A percentile compares a stretch with the other conserved stretches of the same genome.
These are phyloP conservation scores for Nicotiana rustica DNA, from an alignment of 305 asterid genomes.

Conservation along the genomic window DNA sequence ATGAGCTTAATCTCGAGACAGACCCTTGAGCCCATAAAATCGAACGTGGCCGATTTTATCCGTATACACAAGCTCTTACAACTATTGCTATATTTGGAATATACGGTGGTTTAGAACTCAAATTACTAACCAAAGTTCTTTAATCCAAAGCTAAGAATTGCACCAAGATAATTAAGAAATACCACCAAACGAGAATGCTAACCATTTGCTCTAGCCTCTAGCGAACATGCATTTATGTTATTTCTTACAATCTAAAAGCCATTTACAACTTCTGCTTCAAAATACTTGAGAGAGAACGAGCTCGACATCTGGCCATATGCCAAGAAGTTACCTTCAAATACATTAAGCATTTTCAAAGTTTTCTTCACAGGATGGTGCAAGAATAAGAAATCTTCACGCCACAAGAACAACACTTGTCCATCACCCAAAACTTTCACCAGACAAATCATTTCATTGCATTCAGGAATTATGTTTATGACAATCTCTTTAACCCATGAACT, in stretches of 20 bases:
- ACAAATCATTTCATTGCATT: slow-evolving; percentile 44
- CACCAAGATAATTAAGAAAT: too few species aligned
- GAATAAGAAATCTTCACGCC: slow-evolving; percentile 53
- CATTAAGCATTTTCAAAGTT: background rate
- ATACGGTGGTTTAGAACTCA: too few species aligned
- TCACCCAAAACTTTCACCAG: slow-evolving; percentile 49
- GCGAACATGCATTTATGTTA: background rate
- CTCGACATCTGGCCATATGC: background rate
- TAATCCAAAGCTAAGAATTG: too few species aligned
- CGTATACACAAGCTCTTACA: too few species aligned
- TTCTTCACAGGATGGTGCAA: slow-evolving; percentile 43
- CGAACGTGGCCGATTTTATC: too few species aligned
- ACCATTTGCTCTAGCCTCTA: background rate
- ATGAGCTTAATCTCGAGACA: too few species aligned
- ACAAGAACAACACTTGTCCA: slow-evolving; percentile 55
- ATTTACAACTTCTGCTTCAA: background rate
- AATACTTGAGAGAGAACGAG: background rate
- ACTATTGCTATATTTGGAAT: too few species aligned
- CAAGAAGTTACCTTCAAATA: background rate
- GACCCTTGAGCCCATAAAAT: too few species aligned
- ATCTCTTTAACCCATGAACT: slow-evolving; percentile 53
- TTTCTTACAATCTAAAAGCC: background rate
- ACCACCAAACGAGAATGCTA: background rate
- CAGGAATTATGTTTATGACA: slow-evolving; percentile 44
- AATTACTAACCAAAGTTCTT: too few species aligned